phyloP scores from a whole-genome alignment of 2,329 filamentous ascomycete species.

The Truncatella angustata region DNA sequence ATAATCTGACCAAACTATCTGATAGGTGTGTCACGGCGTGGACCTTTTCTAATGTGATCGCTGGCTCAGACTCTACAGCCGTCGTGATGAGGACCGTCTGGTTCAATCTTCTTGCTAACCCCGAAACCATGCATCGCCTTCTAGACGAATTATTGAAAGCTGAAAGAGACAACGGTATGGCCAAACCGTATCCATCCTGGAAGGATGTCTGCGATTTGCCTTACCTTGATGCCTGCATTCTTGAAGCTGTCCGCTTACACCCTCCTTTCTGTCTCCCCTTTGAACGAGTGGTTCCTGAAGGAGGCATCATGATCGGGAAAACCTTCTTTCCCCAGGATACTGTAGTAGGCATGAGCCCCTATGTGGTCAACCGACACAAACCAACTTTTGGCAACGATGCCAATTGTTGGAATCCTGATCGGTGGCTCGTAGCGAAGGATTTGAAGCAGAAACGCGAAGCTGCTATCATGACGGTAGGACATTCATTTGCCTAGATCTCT shows the following conservation, averaged over 20 bases:
- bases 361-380: slow-evolving; percentile 21
- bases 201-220: slow-evolving; percentile 24
- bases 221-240: slow-evolving; percentile 26
- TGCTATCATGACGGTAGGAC: slow-evolving; percentile 18
- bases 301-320: slow-evolving; percentile 18
- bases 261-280: slow-evolving; percentile 24
- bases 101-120: slow-evolving; percentile 26
- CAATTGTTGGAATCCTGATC: slow-evolving; percentile 21
- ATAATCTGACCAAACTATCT: too few species aligned
- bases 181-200: slow-evolving; percentile 13
- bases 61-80: slow-evolving; percentile 28
- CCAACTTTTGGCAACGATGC: slow-evolving; percentile 19
- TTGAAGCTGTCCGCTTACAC: slow-evolving; percentile 25
- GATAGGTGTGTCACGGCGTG: slow-evolving; percentile 25
- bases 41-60: slow-evolving; percentile 27
- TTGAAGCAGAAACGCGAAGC: slow-evolving; percentile 16
- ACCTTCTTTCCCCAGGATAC: slow-evolving; percentile 20
- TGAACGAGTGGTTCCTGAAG: slow-evolving; percentile 24
- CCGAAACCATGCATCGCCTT: slow-evolving; percentile 21
- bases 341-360: slow-evolving; percentile 13
- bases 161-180: too few species aligned
- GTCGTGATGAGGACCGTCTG: slow-evolving; percentile 26
- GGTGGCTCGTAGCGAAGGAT: slow-evolving; percentile 18
- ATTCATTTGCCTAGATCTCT: neutral
- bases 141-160: slow-evolving; percentile 25